Evolutionary conservation across 129 eudicot species (phyloP), one percentile per base, ranked within the genome.

Genomic region (Artemisia tridentata): DNA sequence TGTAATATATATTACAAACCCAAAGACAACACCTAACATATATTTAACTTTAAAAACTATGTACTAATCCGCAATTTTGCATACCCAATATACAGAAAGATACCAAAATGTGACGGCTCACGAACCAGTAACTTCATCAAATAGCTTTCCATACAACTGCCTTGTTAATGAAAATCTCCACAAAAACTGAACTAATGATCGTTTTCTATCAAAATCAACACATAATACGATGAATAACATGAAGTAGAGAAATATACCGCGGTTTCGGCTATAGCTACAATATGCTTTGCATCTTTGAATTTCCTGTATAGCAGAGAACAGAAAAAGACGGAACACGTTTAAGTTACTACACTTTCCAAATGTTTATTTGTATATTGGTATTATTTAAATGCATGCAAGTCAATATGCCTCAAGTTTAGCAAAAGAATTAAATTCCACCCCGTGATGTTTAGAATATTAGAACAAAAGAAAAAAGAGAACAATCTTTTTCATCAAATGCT

Each of bases 241-340:
- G 15, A 60, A 60, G 17, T 76, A 51, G 6, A 27, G 2, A 48
- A 19, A 63, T 81, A 31, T 78, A 93, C 99, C 65, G 88, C 90
- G 34, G 84, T 78, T 86, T 93, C 99, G 46, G 88, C 89, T 71
- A 88, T 80, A 47, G 96, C 99, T 52, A 93, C 81, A 46, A 93
- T 79, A 49, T 93, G 87, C 97, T 90, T 87, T 71, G 97, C 97
- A 18, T 86, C 89, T 86, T 73, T 93, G 70, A 93, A 93, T 85
- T 90, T 93, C 89, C 99, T 93, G 89, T 56, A 13, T 63, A 61
- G 2, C 63, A 68, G 15, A 29, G 5, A 69, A 82, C 18, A 17
- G 6, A 48, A 80, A 72, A 80, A 69, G 19, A 4, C 69, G 60
- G 57, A 55, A 76, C 11, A 21, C 20, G 25, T 15, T 18, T 55